Percentiles rank a stretch among this genome's conserved stretches.
Conservation (phyloP, 2,329 filamentous ascomycete species). For the Pseudogymnoascus pannorum region DNA sequence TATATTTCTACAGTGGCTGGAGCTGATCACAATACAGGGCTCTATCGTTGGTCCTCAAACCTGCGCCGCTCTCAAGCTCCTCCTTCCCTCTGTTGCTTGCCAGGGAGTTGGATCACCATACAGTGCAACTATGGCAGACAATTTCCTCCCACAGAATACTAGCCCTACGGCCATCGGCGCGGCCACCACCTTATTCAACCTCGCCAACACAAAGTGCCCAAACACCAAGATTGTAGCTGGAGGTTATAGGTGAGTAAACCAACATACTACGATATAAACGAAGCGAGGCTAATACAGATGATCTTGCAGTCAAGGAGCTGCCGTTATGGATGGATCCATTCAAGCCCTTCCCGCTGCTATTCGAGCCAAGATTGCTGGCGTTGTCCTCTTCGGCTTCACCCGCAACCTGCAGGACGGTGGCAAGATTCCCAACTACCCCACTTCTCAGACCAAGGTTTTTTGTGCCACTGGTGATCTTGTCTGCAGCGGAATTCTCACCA, state of each 20-base stretch:
- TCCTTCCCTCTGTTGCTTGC: constrained; percentile 20
- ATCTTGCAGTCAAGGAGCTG: constrained; percentile 37
- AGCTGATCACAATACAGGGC: constrained; percentile 21
- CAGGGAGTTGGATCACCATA: constrained; percentile 21
- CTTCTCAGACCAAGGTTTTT: constrained; percentile 33
- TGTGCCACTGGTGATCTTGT: constrained; percentile 45
- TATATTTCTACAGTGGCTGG: no score
- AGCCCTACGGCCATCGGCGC: constrained; percentile 9
- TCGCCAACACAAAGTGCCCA: constrained; percentile 30
- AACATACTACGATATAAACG: no score
- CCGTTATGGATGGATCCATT: constrained; percentile 36
- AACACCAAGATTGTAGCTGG: constrained; percentile 33
- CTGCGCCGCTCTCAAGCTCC: constrained; percentile 22
- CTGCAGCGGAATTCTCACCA: constrained; percentile 38
- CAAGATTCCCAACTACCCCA: constrained; percentile 27
- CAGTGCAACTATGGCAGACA: constrained; percentile 14
- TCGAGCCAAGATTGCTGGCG: constrained; percentile 30
- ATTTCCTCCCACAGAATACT: constrained; percentile 16
- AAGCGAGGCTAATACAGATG: no score
- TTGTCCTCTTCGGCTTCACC: constrained; percentile 38
- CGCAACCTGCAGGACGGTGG: constrained; percentile 30
- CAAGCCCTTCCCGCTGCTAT: constrained; percentile 25
- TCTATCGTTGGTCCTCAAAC: constrained; percentile 28
- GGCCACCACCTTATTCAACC: constrained; percentile 27
- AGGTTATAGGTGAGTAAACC: no score